These are phyloP conservation scores for Pleurotus djamor DNA, from an alignment of 768 basidiomycete species.

Conservation along the genomic window DNA sequence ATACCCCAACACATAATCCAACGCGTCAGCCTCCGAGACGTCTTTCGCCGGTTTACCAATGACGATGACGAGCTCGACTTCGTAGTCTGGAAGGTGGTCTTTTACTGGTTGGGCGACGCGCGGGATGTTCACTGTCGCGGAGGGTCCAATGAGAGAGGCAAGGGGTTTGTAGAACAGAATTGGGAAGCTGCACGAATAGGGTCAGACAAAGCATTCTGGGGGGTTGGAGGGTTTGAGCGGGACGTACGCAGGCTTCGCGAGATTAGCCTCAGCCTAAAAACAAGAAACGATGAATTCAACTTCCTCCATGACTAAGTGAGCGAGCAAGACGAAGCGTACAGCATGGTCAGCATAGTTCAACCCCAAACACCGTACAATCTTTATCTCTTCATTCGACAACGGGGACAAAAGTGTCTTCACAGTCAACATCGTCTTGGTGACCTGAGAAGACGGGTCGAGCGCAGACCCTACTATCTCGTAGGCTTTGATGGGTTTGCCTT, in stretches of 20 bases:
- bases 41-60: constrained; percentile 82
- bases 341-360: constrained; percentile 88
- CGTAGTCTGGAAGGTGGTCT: constrained; percentile 77
- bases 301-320: background rate
- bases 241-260: constrained; percentile 61
- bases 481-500: constrained; percentile 57
- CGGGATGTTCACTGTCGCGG: constrained; percentile 64
- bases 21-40: constrained; percentile 75
- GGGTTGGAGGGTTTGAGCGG: background rate
- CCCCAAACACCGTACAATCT: constrained; percentile 73
- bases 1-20: constrained; percentile 86
- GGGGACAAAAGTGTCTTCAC: constrained; percentile 72
- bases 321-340: constrained; percentile 29
- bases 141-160: constrained; percentile 67
- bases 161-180: constrained; percentile 81
- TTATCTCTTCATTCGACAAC: constrained; percentile 63
- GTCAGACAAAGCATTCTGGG: background rate
- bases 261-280: constrained; percentile 61
- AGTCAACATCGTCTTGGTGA: constrained; percentile 63
- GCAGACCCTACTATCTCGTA: constrained; percentile 72
- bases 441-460: constrained; percentile 62
- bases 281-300: constrained; percentile 7
- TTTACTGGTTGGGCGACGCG: constrained; percentile 65
- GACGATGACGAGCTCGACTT: constrained; percentile 79
- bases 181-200: constrained; percentile 46